These are phyloP conservation scores for Cryphonectria radicalis DNA, from an alignment of 2,329 filamentous ascomycete genomes.

Conservation along the genomic window DNA sequence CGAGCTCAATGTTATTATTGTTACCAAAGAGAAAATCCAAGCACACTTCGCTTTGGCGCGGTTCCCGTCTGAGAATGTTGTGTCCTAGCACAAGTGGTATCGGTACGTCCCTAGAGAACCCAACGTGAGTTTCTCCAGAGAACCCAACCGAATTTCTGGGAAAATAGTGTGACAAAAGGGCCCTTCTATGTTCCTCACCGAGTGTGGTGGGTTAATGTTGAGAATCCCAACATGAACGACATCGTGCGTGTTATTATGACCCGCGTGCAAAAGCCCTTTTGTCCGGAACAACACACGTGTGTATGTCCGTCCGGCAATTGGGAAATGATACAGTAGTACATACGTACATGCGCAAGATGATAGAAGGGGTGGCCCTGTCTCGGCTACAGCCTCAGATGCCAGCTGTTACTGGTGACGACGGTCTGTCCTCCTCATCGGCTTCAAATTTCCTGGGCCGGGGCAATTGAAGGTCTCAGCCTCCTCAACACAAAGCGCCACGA, in stretches of 20 bases:
- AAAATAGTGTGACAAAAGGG: not conserved
- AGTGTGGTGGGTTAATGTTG: not conserved
- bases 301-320: not conserved
- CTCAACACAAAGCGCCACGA: slow-evolving; percentile 1
- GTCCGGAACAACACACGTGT: not conserved
- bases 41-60: not conserved
- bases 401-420: not conserved
- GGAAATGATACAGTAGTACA: not conserved
- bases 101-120: not conserved
- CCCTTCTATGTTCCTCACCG: not conserved
- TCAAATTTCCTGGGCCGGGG: not conserved
- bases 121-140: not conserved
- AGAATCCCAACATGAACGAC: not conserved
- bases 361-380: not conserved
- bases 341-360: not conserved
- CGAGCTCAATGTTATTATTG: not conserved
- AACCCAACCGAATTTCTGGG: not conserved
- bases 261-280: not conserved
- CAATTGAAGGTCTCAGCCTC: not conserved
- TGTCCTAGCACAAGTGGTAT: not conserved
- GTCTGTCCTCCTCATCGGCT: not conserved
- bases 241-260: not conserved
- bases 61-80: not conserved
- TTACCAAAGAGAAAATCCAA: not conserved
- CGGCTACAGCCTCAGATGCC: not conserved